These are phyloP conservation scores for Solanum aculeatissimum DNA, from an alignment of 305 asterid species.

Conservation along the genomic window DNA sequence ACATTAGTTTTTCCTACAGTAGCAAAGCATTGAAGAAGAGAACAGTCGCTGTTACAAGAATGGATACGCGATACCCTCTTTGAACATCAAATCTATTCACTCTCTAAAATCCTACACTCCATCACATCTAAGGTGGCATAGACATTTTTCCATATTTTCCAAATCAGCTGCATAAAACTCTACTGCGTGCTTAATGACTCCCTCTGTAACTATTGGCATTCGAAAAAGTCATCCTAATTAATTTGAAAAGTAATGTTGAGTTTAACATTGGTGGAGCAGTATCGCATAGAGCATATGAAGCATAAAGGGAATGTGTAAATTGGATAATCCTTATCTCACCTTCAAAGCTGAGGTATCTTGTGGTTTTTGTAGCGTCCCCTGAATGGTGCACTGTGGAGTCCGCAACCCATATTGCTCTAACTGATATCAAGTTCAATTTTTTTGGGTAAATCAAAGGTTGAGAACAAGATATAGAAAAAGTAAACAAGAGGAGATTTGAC, in stretches of 20 bases:
- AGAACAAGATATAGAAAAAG: not conserved
- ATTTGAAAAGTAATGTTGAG: not conserved
- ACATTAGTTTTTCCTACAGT: not conserved
- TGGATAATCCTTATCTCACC: slow-evolving; percentile 26
- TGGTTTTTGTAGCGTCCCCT: slow-evolving; percentile 61
- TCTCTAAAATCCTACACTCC: not conserved
- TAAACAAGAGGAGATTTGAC: slow-evolving; percentile 4
- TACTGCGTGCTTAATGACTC: not conserved
- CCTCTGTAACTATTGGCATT: not conserved
- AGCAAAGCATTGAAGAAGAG: not conserved
- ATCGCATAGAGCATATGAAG: not conserved
- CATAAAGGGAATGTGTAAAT: not conserved
- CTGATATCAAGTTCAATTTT: slow-evolving; percentile 20
- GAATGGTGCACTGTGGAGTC: slow-evolving; percentile 78
- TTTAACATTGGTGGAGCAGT: no score
- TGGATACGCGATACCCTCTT: not conserved
- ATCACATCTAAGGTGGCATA: not conserved
- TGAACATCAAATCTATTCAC: not conserved
- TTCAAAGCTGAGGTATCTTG: slow-evolving; percentile 33
- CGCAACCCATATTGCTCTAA: slow-evolving; percentile 67
- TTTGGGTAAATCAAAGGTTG: not conserved
- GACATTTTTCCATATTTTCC: not conserved
- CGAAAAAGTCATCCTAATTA: not conserved
- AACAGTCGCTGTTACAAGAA: not conserved
- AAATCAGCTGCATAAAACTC: no score